These are phyloP conservation scores for Lachancea thermotolerans DNA, from an alignment of 805 yeast genomes.

Conservation along the genomic window DNA sequence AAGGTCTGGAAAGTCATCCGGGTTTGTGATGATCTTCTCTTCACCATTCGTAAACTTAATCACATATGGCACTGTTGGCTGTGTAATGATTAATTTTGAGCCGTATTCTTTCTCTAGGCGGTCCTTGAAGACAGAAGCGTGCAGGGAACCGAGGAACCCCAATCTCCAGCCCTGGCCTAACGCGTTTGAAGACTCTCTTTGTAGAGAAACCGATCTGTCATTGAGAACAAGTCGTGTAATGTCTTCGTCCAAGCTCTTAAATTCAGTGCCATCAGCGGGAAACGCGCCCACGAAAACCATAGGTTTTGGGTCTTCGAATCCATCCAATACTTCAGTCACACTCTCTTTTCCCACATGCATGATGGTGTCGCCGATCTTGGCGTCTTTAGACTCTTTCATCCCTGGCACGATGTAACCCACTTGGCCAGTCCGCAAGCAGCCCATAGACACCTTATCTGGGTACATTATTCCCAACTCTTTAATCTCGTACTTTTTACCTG, in stretches of 20 bases:
- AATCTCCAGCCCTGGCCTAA: slow-evolving; percentile 97
- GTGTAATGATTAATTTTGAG: slow-evolving; percentile 82
- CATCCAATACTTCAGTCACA: slow-evolving; percentile 76
- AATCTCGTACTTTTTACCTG: slow-evolving; percentile 70
- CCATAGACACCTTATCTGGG: slow-evolving; percentile 72
- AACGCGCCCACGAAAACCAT: slow-evolving; percentile 98
- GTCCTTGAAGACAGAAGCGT: slow-evolving; percentile 91
- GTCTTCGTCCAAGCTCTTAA: slow-evolving; percentile 82
- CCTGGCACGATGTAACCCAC: slow-evolving; percentile 95
- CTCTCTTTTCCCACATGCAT: slow-evolving; percentile 47
- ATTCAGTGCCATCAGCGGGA: slow-evolving; percentile 91
- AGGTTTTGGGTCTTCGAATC: slow-evolving; percentile 94
- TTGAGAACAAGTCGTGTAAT: slow-evolving; percentile 82
- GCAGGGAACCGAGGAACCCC: slow-evolving; percentile 90
- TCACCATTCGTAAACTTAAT: slow-evolving; percentile 60
- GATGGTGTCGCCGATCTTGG: slow-evolving; percentile 86
- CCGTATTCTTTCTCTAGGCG: slow-evolving; percentile 91
- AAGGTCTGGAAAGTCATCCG: slow-evolving; percentile 82
- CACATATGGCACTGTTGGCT: slow-evolving; percentile 93
- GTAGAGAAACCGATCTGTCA: slow-evolving; percentile 85
- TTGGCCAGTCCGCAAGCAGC: slow-evolving; percentile 73
- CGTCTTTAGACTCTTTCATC: slow-evolving; percentile 81
- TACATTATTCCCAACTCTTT: slow-evolving; percentile 94
- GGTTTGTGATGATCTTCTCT: slow-evolving; percentile 69
- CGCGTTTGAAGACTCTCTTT: slow-evolving; percentile 87